These are phyloP conservation scores for Suillus cothurnatus DNA, from an alignment of 768 basidiomycete genomes.

Conservation along the genomic window DNA sequence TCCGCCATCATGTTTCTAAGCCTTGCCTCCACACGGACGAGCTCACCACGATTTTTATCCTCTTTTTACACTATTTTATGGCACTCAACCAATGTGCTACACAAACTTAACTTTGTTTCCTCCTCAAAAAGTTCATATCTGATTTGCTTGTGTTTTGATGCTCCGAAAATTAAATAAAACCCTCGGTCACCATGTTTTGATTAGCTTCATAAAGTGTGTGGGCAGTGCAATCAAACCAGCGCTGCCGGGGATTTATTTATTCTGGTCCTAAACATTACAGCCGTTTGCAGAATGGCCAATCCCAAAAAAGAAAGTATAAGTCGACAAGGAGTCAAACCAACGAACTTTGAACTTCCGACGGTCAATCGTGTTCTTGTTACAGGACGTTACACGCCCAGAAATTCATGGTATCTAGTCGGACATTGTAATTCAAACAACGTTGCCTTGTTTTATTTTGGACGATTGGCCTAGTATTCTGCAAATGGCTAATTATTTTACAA, in stretches of 20 bases:
- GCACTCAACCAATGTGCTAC: not conserved
- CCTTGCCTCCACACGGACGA: not conserved
- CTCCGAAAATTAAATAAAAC: not conserved
- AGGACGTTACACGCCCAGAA: not conserved
- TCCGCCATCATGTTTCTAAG: not conserved
- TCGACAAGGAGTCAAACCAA: not conserved
- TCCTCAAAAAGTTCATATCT: conserved; percentile 5
- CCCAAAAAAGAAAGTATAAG: not conserved
- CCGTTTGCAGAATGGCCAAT: not conserved
- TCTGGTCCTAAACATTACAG: not conserved
- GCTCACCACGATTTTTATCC: not conserved
- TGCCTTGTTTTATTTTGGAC: not conserved
- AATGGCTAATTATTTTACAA: not conserved
- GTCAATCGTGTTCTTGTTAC: not conserved
- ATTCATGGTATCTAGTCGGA: not conserved
- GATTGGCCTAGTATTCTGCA: not conserved
- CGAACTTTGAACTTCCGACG: not conserved
- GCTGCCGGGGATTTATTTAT: not conserved
- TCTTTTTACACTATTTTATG: not conserved
- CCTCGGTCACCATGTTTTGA: not conserved
- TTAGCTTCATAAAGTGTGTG: not conserved
- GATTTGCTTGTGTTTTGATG: conserved; percentile 6
- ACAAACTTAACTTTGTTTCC: conserved; percentile 8
- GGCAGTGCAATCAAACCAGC: not conserved
- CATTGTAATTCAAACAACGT: not conserved